Base-by-base conservation (phyloP, 306 rosid genomes). In the Urtica urens region DNA sequence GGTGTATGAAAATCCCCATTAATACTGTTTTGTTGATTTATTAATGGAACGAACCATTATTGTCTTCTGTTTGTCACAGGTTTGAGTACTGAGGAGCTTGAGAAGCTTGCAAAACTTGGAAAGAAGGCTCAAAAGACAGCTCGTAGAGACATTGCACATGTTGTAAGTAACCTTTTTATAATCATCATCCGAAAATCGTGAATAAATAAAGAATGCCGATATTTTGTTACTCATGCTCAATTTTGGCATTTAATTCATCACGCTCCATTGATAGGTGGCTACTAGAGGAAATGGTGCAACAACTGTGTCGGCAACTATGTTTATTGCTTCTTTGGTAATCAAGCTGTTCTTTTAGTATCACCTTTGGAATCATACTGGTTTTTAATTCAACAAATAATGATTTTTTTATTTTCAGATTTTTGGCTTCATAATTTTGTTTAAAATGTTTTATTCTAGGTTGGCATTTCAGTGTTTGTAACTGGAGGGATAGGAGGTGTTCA, bases 401-500 rank as follows among this genome's bases (percentile, higher is more conserved):
- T n/a, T n/a, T n/a, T n/a, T n/a, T n/a, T 21, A 33, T 23, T 13
- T 16, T 14, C 51, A n/a, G 3, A 14, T 13, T 40, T 62, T 51
- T 39, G 41, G 29, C 35, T 16, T 15, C 19, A 5, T 38, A 27
- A 51, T 35, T 55, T 49, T 18, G 12, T 35, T 3, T 22, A 30
- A 17, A 55, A 42, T 21, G 2, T 20, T 21, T 23, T 51, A 15
- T 67, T 58, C 49, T 73, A 87, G 96, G 88, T 74, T 63, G 78
- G 83, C 40, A 83, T 88, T 65, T 70, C 79, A 23, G 70, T 83
- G 43, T 88, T 83, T 62, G 96, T 88, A 15, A 88, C 96, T 20
- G 96, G 97, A 20, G 95, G 97, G 14, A 74, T 84, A 39, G 97
- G 97, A 51, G 97, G 97, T 63, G 97, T 90, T 19, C 95, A 84